Evolutionary conservation across 2,329 filamentous ascomycete species (phyloP).

Genomic region (Stenocarpella maydis): DNA sequence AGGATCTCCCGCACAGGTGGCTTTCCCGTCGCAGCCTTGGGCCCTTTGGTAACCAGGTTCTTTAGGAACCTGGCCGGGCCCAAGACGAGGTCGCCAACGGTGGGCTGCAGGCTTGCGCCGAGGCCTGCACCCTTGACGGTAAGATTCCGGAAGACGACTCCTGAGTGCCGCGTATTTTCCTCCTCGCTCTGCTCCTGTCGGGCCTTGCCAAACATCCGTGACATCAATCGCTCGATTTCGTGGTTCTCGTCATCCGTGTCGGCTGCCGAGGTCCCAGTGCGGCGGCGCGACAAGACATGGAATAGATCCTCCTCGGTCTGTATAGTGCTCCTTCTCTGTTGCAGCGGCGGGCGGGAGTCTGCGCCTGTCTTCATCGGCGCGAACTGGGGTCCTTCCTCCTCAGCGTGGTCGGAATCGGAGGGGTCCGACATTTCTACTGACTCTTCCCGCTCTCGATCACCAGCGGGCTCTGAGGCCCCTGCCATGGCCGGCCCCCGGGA

Average conservation of each 20-base stretch:
- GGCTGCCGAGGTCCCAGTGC: slow-evolving; percentile 48
- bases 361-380: slow-evolving; percentile 3
- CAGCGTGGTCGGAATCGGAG: slow-evolving; percentile 14
- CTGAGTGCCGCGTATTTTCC: slow-evolving; percentile 73
- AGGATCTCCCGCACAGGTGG: slow-evolving; percentile 71
- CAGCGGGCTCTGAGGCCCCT: not conserved
- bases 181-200: slow-evolving; percentile 73
- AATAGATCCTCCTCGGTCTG: slow-evolving; percentile 62
- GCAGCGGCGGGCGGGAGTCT: slow-evolving; percentile 6
- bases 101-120: slow-evolving; percentile 63
- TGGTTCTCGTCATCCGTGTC: slow-evolving; percentile 50
- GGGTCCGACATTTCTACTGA: not conserved
- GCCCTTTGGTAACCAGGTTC: slow-evolving; percentile 39
- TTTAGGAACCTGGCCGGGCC: slow-evolving; percentile 41
- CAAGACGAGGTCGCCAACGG: slow-evolving; percentile 49
- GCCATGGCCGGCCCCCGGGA: not conserved
- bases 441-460: not conserved
- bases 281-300: slow-evolving; percentile 55
- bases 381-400: not conserved
- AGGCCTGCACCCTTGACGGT: slow-evolving; percentile 76
- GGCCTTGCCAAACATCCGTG: slow-evolving; percentile 73
- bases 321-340: not conserved
- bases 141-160: slow-evolving; percentile 74
- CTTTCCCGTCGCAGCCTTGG: slow-evolving; percentile 48
- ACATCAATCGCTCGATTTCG: slow-evolving; percentile 71